These are phyloP conservation scores for Chaetomium sp. DNA, from an alignment of 2,329 filamentous ascomycete species.

Conservation along the genomic window DNA sequence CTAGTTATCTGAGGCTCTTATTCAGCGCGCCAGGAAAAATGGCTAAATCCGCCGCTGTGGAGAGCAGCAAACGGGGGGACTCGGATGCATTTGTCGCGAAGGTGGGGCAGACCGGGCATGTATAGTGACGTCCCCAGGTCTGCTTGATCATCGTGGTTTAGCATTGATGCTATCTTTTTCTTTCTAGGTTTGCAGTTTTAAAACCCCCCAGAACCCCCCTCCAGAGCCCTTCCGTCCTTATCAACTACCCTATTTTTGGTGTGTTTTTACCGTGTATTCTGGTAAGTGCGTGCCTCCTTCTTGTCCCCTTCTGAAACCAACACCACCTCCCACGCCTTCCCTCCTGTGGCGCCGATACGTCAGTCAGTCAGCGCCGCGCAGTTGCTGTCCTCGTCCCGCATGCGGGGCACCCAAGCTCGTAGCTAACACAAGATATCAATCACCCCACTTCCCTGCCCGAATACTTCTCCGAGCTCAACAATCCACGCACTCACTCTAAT, in stretches of 20 bases:
- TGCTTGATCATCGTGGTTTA: slow-evolving; percentile 8
- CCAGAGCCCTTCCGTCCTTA: neutral
- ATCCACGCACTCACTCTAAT: slow-evolving; percentile 8
- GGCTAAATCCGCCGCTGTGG: slow-evolving; percentile 29
- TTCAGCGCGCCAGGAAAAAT: slow-evolving; percentile 21
- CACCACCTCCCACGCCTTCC: slow-evolving; percentile 4
- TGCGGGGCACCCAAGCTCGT: slow-evolving; percentile 26
- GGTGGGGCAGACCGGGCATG: slow-evolving; percentile 21
- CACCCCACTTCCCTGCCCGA: slow-evolving; percentile 18
- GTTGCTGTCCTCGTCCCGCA: slow-evolving; percentile 7
- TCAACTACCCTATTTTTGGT: neutral
- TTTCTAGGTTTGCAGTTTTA: neutral
- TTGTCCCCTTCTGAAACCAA: slow-evolving; percentile 20
- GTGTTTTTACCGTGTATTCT: neutral
- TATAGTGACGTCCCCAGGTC: slow-evolving; percentile 17
- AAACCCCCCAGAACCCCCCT: neutral
- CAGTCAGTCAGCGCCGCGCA: slow-evolving; percentile 10
- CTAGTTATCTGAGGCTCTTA: slow-evolving; percentile 26
- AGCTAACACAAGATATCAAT: slow-evolving; percentile 20
- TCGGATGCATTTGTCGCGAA: slow-evolving; percentile 7
- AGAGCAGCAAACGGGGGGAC: slow-evolving; percentile 13
- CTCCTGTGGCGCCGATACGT: slow-evolving; percentile 16
- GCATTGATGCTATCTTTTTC: neutral
- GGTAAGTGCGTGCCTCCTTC: slow-evolving; percentile 10
- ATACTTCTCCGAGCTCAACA: slow-evolving; percentile 10